Base-by-base conservation (phyloP, 164 flowering plant species). In the Brasenia schreberi region DNA sequence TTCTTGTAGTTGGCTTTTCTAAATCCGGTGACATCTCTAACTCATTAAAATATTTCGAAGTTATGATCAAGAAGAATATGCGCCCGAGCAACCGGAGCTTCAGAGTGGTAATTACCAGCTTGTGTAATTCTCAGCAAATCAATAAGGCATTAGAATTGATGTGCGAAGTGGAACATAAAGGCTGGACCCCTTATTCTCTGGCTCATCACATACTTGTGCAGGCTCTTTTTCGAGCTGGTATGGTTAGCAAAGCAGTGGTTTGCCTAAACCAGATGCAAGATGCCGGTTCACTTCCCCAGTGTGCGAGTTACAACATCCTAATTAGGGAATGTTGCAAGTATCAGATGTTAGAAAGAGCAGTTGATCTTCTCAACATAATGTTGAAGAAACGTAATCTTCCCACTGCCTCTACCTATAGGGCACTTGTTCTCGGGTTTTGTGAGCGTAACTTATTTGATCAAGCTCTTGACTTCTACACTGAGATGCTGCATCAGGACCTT, bases 381-480 rank as follows among this genome's bases (percentile, higher is more conserved):
- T 65, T 91, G 70, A 80, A 68, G 72, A 89, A 79, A 67, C n/a
- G 84, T 60, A 82, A 64, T 52, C 42, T 72, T 61, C 97, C 94
- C 7, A 70, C 65, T 71, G 68, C 81, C 17, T 45, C 79, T 33
- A 84, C 84, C 71, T 91, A 82, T 69, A 87, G 87, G 71, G 78
- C 75, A 59, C 12, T 94, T 5, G 79, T 89, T 66, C 76, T 70
- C 27, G 72, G 87, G 59, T 77, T 80, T 61, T 83, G 90, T 71
- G 49, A 42, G 5, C 10, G 61, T 23, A 74, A 77, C 42, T 72
- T 76, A 52, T 58, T 84, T 65, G 83, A 84, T 42, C n/a, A 64
- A 68, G 96, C 99, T 43, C 67, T 84, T 71, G 77, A 85, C 78
- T 81, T 88, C 49, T 85, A 81, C 70, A 52, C 77, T n/a, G 97